Evolutionary conservation across 78 protist genomes (phyloP), one percentile per base, ranked within the genome.

Genomic region (Dictyostelium intermedium): DNA sequence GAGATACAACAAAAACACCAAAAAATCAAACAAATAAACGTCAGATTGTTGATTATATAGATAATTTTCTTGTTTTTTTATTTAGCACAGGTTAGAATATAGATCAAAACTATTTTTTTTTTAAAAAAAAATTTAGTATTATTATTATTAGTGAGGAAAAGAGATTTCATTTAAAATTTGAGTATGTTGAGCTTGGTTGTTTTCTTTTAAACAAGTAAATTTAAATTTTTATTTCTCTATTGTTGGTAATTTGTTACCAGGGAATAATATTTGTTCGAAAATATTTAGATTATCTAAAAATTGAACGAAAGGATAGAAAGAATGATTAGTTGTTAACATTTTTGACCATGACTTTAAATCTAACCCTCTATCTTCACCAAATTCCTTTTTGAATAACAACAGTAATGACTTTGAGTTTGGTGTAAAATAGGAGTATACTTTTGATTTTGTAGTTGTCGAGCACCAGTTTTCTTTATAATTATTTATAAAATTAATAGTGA

Each of bases 1-100:
- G 63, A 72, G 74, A 72, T 72, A 39, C 77, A 39, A 72, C 47
- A 63, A 63, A 41, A 41, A 34, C 53, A 83, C 70, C 70, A 83
- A 83, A 74, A 83, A 74, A 83, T 61, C 78, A 72, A 81, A 81
- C 85, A 81, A 81, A 53, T 53, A 81, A 53, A 80, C 63, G 39
- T 27, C 37, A 14, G 56, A 37, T 78, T 78, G 27, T 78, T 78
- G 27, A 18, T 45, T 45, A 79, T 25, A 13, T n/a, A 47, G 34
- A 79, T 50, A 20, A 23, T 79, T 79, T n/a, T 56, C 32, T 79
- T 45, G 16, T 27, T 27, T 27, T 25, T 79, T 79, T 79, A 50
- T 43, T 27, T 45, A 56, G 47, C 69, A 32, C 45, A 20, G 60
- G 8, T 56, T 79, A 76, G 43, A 39, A 20, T 69, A 23, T n/a